Evolutionary conservation across 768 basidiomycete genomes (phyloP).

Genomic region (Hygrophoropsis aurantiaca): DNA sequence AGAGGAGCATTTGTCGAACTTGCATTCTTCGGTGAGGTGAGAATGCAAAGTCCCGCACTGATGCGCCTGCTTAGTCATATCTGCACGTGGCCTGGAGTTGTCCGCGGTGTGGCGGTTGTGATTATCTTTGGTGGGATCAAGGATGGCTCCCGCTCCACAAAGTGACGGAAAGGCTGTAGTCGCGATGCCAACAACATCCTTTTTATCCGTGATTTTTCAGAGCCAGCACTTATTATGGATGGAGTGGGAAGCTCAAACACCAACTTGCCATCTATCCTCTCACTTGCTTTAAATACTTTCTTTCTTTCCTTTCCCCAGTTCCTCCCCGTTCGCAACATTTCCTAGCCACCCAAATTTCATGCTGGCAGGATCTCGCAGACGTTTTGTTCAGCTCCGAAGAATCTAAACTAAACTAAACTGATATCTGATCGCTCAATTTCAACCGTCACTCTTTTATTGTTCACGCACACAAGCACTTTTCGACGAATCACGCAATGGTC

Average conservation of each 20-base stretch:
- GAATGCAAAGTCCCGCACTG: no score
- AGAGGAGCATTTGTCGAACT: no score
- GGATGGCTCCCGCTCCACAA: constrained; percentile 1
- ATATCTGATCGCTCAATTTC: constrained; percentile 4
- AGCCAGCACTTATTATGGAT: no score
- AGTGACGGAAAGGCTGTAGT: constrained; percentile 11
- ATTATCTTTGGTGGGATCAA: no score
- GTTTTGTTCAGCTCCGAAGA: background rate
- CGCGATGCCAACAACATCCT: constrained; percentile 29
- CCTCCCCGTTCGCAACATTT: constrained; percentile 6
- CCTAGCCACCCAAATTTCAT: constrained; percentile 11
- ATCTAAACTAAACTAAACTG: no score
- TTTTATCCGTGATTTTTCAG: no score
- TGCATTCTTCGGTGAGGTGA: no score
- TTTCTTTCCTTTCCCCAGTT: background rate
- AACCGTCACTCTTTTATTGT: constrained; percentile 22
- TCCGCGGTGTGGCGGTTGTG: no score
- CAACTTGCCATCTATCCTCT: background rate
- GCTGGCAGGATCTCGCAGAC: background rate
- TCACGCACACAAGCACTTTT: constrained; percentile 11
- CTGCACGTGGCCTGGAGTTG: no score
- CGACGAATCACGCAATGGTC: constrained; percentile 18
- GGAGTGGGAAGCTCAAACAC: constrained; percentile 12
- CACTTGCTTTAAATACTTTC: constrained; percentile 4
- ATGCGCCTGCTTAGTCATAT: no score